A percentile compares a stretch with the other conserved stretches of the same genome.
Evolutionary conservation across 2,329 filamentous ascomycete species (phyloP).

Genomic region (Aspergillus spinulosporus): DNA sequence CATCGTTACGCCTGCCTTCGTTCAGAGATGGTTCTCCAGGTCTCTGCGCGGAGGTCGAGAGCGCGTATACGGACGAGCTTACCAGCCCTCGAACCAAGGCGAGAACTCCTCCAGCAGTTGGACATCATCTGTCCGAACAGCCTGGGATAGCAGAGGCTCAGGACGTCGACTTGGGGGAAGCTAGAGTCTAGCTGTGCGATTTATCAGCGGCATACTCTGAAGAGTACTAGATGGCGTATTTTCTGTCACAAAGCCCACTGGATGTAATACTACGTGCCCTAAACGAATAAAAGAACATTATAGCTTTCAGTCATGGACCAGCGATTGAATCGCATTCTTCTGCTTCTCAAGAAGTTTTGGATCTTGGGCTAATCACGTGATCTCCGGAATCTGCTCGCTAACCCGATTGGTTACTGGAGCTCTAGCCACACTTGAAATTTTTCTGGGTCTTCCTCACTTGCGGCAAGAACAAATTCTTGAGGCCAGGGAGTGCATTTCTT

Average conservation of each 20-base stretch:
- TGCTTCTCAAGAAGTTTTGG: no score
- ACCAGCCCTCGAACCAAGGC: conserved; percentile 41
- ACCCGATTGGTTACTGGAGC: conserved; percentile 23
- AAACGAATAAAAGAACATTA: no score
- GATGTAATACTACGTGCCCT: no score
- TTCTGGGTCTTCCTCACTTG: conserved; percentile 29
- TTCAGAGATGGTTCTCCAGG: conserved; percentile 66
- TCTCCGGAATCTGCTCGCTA: conserved; percentile 25
- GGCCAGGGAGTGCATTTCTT: conserved; percentile 25
- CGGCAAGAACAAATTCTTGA: conserved; percentile 25
- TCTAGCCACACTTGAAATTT: conserved; percentile 32
- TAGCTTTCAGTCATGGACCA: no score
- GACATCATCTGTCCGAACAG: conserved; percentile 33
- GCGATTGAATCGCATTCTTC: no score
- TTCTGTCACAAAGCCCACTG: no score
- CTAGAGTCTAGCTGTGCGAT: conserved; percentile 16
- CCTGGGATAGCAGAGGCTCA: conserved; percentile 43
- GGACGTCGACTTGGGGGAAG: conserved; percentile 44
- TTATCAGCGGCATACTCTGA: no score
- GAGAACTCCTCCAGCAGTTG: conserved; percentile 26
- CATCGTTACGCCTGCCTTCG: conserved; percentile 69
- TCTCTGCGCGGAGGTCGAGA: conserved; percentile 45
- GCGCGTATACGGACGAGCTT: conserved; percentile 64
- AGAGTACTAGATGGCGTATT: no score
- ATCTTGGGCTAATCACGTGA: conserved; percentile 17